Evolutionary conservation across 805 yeast genomes (phyloP), one percentile per base, ranked within the genome.

Genomic region (Priceomyces carsonii): DNA sequence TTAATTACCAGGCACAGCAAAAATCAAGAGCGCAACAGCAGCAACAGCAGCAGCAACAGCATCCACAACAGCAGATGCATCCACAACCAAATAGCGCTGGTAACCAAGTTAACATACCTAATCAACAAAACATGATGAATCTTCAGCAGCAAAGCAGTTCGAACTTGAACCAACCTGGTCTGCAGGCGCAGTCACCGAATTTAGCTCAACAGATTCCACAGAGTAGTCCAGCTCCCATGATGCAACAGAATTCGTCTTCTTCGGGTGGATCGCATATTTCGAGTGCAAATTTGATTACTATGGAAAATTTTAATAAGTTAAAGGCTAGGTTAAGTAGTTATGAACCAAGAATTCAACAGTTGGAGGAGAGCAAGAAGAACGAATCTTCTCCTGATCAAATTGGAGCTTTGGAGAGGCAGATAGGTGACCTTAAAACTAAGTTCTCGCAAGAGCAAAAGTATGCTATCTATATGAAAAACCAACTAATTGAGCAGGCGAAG

Each of bases 1-100:
- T 80, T 33, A 75, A 73, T 36, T 78, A 75, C 48, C 76, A 72
- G 41, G 68, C 66, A 8, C 77, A 75, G 43, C 69, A 72, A 48
- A 49, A 51, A 25, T 63, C 51, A 3, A 45, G 42, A 37, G 55
- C 57, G 18, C 63, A 57, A 29, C 53, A 40, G 26, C 45, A 51
- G 10, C 55, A 47, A 29, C 59, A 47, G 33, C 50, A 42, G 26
- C 54, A 42, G 20, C 59, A 34, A 34, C 47, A 35, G 24, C 54
- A 42, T 29, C 55, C 33, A 18, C 44, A 18, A 31, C 28, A 52
- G 37, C 30, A 13, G 21, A 30, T 12, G n/a, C 29, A 17, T 23
- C 23, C 45, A 20, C 33, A 31, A 13, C 38, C 29, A 13, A 32
- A 21, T 19, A 13, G 18, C 7, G 22, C 14, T 5, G 9, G 9